phyloP scores from a whole-genome alignment of 805 yeast genomes.

The Yamadazyma nakazawae region DNA sequence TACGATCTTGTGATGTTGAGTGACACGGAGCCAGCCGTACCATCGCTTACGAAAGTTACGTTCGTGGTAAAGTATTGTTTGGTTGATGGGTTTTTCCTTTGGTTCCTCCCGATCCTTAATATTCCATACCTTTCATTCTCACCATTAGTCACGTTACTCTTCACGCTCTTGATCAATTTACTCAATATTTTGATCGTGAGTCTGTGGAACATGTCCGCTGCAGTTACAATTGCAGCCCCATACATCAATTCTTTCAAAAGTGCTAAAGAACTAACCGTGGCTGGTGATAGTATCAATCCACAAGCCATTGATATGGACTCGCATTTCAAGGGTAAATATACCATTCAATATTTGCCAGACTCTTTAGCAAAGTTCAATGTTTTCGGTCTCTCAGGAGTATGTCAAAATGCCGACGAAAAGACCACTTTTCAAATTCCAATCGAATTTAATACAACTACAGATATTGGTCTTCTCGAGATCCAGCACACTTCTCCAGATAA shows the following conservation, averaged over 20 bases:
- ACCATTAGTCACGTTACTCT: slow-evolving; percentile 50
- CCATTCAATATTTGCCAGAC: slow-evolving; percentile 86
- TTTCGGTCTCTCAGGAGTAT: slow-evolving; percentile 53
- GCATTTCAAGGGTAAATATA: slow-evolving; percentile 82
- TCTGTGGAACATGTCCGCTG: slow-evolving; percentile 48
- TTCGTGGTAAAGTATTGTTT: slow-evolving; percentile 70
- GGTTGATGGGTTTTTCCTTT: slow-evolving; percentile 68
- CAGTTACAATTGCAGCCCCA: slow-evolving; percentile 32
- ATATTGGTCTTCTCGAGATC: slow-evolving; percentile 64
- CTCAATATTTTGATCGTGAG: slow-evolving; percentile 55
- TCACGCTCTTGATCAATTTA: slow-evolving; percentile 45
- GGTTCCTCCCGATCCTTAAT: slow-evolving; percentile 68
- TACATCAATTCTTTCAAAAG: slow-evolving; percentile 42
- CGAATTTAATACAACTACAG: slow-evolving; percentile 74
- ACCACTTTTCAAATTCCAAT: slow-evolving; percentile 52
- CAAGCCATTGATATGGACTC: slow-evolving; percentile 44
- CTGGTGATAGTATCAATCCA: slow-evolving; percentile 44
- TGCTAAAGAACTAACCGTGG: slow-evolving; percentile 48
- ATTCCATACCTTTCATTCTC: slow-evolving; percentile 72
- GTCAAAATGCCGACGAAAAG: slow-evolving; percentile 29
- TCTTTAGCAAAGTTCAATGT: slow-evolving; percentile 85
- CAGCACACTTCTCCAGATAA: slow-evolving; percentile 57
- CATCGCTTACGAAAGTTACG: slow-evolving; percentile 46
- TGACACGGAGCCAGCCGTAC: slow-evolving; percentile 35
- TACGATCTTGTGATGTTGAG: slow-evolving; percentile 66